Evolutionary conservation across 306 rosid species (phyloP).

Genomic region (Casuarina equisetifolia): DNA sequence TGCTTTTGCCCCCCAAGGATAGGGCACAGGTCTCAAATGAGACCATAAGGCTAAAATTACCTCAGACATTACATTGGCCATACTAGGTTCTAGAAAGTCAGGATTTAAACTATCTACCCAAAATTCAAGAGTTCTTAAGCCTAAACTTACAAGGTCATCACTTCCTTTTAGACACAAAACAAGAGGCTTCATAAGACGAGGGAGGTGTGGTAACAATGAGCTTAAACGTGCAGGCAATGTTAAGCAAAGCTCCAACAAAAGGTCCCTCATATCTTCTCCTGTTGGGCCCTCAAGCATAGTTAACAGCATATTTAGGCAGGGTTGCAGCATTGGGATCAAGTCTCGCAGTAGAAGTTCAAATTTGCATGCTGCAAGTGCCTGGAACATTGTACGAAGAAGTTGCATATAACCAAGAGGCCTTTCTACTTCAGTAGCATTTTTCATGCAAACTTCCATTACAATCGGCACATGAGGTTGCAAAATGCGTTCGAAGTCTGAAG

Average conservation of each 20-base stretch:
- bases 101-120: constrained; percentile 99
- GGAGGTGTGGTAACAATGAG: constrained; percentile 84
- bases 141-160: constrained; percentile 89
- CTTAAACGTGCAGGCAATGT: constrained; percentile 98
- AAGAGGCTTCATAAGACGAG: constrained; percentile 96
- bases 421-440: constrained; percentile 90
- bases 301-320: constrained; percentile 94
- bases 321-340: constrained; percentile 83
- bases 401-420: constrained; percentile 96
- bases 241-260: constrained; percentile 89
- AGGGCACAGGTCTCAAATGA: constrained; percentile 86
- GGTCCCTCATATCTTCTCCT: constrained; percentile 95
- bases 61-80: constrained; percentile 94
- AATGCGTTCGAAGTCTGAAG: constrained; percentile 92
- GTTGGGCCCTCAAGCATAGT: constrained; percentile 97
- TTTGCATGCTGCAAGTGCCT: constrained; percentile 86
- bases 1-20: constrained; percentile 95
- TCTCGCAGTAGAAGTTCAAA: constrained; percentile 94
- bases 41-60: constrained; percentile 97
- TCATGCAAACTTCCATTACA: constrained; percentile 94
- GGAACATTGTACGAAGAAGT: constrained; percentile 84
- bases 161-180: constrained; percentile 88
- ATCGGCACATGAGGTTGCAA: constrained; percentile 97
- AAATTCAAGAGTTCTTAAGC: constrained; percentile 92
- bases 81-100: constrained; percentile 96